A percentile compares a stretch with the other conserved stretches of the same genome.
These are phyloP conservation scores for Diutina sp. DNA, from an alignment of 1,139 yeast species.

Conservation along the genomic window DNA sequence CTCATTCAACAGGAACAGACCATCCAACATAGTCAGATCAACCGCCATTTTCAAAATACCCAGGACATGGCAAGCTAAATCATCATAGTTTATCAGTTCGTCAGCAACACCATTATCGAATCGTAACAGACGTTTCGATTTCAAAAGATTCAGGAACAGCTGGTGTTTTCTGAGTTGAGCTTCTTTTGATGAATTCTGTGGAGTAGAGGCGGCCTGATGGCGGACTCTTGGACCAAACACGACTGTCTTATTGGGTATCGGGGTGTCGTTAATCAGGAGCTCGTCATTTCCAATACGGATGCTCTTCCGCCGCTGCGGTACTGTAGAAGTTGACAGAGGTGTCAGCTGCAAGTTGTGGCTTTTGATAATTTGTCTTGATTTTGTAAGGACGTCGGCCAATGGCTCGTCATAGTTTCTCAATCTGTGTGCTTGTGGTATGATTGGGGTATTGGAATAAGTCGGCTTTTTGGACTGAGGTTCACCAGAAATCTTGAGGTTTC, in stretches of 20 bases:
- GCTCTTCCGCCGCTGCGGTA: neutral
- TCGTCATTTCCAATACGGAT: neutral
- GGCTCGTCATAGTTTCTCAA: conserved; percentile 13
- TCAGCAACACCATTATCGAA: neutral
- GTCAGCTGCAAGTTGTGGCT: conserved; percentile 6
- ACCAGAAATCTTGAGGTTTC: conserved; percentile 13
- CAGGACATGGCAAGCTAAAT: conserved; percentile 35
- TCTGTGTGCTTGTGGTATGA: conserved; percentile 3
- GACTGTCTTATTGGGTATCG: conserved; percentile 18
- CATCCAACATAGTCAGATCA: conserved; percentile 31
- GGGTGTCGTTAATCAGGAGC: conserved; percentile 10
- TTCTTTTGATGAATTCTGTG: conserved; percentile 12
- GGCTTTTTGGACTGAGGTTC: conserved; percentile 9
- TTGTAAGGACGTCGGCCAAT: conserved; percentile 14
- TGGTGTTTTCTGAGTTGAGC: conserved; percentile 6
- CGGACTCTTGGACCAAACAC: conserved; percentile 17
- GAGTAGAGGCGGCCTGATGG: conserved; percentile 13
- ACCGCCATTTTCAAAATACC: conserved; percentile 37
- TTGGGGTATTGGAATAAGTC: conserved; percentile 6
- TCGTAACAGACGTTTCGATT: conserved; percentile 6
- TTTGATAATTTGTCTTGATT: conserved; percentile 11
- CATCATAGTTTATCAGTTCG: conserved; percentile 1
- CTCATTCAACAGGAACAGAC: conserved; percentile 1
- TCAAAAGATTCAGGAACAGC: conserved; percentile 6
- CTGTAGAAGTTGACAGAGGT: neutral